These are phyloP conservation scores for Colletotrichum sp. DNA, from an alignment of 2,329 filamentous ascomycete species.

Conservation along the genomic window DNA sequence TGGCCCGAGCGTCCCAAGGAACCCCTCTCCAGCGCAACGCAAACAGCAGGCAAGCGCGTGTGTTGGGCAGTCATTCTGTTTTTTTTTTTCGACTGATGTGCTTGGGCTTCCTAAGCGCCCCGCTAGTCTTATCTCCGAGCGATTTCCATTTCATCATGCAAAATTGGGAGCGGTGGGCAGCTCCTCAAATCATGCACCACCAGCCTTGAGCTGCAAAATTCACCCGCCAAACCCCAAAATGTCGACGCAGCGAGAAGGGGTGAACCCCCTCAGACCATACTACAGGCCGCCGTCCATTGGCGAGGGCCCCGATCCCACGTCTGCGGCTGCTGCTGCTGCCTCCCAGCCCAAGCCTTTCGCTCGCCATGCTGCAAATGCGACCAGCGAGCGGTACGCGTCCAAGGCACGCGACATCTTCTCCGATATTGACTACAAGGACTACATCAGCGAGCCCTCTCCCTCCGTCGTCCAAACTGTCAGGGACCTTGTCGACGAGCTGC, in stretches of 20 bases:
- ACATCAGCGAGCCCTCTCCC: constrained; percentile 77
- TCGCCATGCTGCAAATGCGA: constrained; percentile 42
- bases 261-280: constrained; percentile 72
- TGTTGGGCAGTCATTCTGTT: not conserved
- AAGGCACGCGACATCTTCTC: constrained; percentile 85
- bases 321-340: constrained; percentile 32
- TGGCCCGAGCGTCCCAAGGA: not conserved
- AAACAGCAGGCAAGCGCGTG: not conserved
- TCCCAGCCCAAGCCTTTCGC: constrained; percentile 47
- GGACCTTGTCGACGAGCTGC: constrained; percentile 78
- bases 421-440: constrained; percentile 91
- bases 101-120: not conserved
- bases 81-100: not conserved
- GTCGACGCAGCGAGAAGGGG: constrained; percentile 48
- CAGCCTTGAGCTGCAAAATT: constrained; percentile 10
- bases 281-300: constrained; percentile 67
- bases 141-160: constrained; percentile 34
- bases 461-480: constrained; percentile 76
- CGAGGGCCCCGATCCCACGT: constrained; percentile 42
- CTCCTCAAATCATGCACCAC: constrained; percentile 18
- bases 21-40: not conserved
- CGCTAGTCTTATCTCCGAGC: constrained; percentile 22
- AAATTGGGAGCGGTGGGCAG: constrained; percentile 8
- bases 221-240: constrained; percentile 40
- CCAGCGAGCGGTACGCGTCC: constrained; percentile 48